Evolutionary conservation across 2,329 filamentous ascomycete species (phyloP), one percentile per base, ranked within the genome.

Genomic region (Zymoseptoria passerinii): DNA sequence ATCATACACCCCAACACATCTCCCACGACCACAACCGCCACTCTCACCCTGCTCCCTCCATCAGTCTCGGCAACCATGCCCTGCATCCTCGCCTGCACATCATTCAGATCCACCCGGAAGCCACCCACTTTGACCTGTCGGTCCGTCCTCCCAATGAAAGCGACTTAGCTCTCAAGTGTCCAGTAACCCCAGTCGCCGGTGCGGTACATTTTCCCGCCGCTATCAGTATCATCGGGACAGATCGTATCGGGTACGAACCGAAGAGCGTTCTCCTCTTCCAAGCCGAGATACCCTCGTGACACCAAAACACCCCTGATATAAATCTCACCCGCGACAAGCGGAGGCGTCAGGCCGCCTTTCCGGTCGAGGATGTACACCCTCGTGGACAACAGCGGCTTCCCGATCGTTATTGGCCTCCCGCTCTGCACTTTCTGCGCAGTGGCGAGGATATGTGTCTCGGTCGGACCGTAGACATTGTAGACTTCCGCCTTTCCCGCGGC

Each of bases 161-260:
- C 54, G n/a, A 56, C 50, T 29, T 56, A 7, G 7, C 54, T 48
- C 18, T 56, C 54, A 4, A 52, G 40, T 8, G 48, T 56, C 54
- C 54, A 56, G 54, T 52, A 56, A 6, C 54, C 54, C 54, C 54
- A 56, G 27, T 56, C 54, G 8, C 54, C 54, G 7, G 54, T 56
- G 18, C 54, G n/a, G 16, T 56, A 56, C 54, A 56, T 56, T 8
- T 23, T 44, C 7, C 54, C 54, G 2, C 6, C 4, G 1, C 35
- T 16, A 5, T 44, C 35, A 4, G 2, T 20, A 35, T 10, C 54
- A 35, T 16, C 44, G 16, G 54, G 48, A 44, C 48, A 56, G 54
- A 56, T 35, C 8, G 48, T 29, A 19, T 56, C 48, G 4, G 6
- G 27, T 5, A 56, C 54, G 18, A 56, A 56, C 0, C 48, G 5